Conservation (phyloP, 1,284 basidiomycete species). For the Papiliotrema laurentii region DNA sequence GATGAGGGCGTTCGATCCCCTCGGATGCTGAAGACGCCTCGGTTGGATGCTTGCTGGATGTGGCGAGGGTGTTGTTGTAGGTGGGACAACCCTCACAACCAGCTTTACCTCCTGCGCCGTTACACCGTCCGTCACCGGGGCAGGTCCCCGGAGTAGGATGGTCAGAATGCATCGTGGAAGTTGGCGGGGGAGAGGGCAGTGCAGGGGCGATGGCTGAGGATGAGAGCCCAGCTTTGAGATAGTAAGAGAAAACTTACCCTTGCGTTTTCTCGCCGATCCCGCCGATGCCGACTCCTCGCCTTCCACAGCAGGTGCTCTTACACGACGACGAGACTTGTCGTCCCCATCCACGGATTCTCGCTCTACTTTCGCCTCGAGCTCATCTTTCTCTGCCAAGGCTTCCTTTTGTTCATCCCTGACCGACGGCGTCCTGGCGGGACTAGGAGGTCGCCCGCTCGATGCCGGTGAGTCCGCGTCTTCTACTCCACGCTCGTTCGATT, state of each 20-base stretch:
- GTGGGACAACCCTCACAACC: constrained; percentile 91
- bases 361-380: neutral
- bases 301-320: too few relatives aligned
- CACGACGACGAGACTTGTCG: too few relatives aligned
- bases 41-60: constrained; percentile 1
- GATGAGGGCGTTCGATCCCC: constrained; percentile 34
- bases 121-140: constrained; percentile 90
- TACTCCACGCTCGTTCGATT: constrained; percentile 33
- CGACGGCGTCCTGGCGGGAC: neutral
- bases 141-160: constrained; percentile 62
- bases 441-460: neutral
- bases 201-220: constrained; percentile 18
- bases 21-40: constrained; percentile 18
- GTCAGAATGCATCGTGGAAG: constrained; percentile 10
- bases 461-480: constrained; percentile 17
- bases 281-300: too few relatives aligned
- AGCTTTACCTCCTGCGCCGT: constrained; percentile 85
- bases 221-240: neutral
- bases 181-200: constrained; percentile 26
- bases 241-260: constrained; percentile 21
- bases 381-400: neutral
- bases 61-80: constrained; percentile 68
- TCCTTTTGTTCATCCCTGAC: too few relatives aligned
- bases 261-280: constrained; percentile 35
- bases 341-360: neutral